Conservation (phyloP, 2,329 filamentous ascomycete species). For the Ophioceras dolichostomum region DNA sequence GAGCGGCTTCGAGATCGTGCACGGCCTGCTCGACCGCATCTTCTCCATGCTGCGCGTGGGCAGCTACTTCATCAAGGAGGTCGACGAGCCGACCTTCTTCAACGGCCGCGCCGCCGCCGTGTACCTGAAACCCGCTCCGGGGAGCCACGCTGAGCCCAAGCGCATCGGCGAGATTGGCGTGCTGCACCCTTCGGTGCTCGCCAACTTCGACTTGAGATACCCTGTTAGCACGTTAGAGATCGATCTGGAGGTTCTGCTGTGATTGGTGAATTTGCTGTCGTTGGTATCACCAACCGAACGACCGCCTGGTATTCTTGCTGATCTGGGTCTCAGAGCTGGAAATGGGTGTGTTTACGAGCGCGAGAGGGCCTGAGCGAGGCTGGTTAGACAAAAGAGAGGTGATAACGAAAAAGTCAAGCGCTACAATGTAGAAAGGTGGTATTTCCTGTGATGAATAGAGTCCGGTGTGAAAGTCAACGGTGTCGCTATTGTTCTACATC, state of each 20-base stretch:
- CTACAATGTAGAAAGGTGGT: no score
- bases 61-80: slow-evolving; percentile 90
- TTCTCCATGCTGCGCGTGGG: slow-evolving; percentile 82
- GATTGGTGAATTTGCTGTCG: no score
- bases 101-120: slow-evolving; percentile 79
- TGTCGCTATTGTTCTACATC: no score
- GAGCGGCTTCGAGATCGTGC: slow-evolving; percentile 89
- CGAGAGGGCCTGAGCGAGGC: no score
- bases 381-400: no score
- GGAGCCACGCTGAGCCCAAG: slow-evolving; percentile 49
- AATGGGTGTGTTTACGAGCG: no score
- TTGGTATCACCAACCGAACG: no score
- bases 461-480: no score
- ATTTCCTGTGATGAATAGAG: no score
- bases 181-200: slow-evolving; percentile 81
- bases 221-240: slow-evolving; percentile 91
- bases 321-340: no score
- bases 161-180: slow-evolving; percentile 88
- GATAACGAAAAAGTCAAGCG: no score
- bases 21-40: slow-evolving; percentile 83
- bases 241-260: slow-evolving; percentile 89
- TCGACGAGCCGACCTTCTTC: slow-evolving; percentile 87
- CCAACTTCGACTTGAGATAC: slow-evolving; percentile 87
- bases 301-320: no score
- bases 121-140: slow-evolving; percentile 51